Evolutionary conservation across 108 stramenopile species (phyloP).

Genomic region (Nannochloropsis salina): DNA sequence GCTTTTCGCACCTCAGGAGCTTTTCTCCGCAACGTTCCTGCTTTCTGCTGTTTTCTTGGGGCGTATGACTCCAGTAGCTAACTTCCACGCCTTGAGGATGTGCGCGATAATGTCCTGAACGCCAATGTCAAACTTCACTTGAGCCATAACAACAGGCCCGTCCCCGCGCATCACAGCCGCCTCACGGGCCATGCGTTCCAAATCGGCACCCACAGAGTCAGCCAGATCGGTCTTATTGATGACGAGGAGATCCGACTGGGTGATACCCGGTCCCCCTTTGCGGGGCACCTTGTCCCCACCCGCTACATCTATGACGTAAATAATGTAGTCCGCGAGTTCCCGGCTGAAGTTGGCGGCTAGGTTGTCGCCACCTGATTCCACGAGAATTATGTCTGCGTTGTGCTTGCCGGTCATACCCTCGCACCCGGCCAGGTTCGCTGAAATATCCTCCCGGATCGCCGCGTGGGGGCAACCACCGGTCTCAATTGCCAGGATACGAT

Average conservation of each 20-base stretch:
- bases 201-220: conserved; percentile 86
- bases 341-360: conserved; percentile 88
- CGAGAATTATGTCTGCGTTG: conserved; percentile 65
- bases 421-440: conserved; percentile 82
- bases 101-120: conserved; percentile 48
- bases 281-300: conserved; percentile 97
- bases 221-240: conserved; percentile 98
- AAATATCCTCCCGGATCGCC: conserved; percentile 88
- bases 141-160: conserved; percentile 86
- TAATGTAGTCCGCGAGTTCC: conserved; percentile 91
- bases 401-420: conserved; percentile 74
- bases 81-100: not conserved
- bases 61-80: not conserved
- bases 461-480: conserved; percentile 99
- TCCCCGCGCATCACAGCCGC: conserved; percentile 74
- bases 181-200: conserved; percentile 87
- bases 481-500: conserved; percentile 83
- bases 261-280: conserved; percentile 96
- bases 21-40: too few relatives aligned
- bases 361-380: conserved; percentile 96
- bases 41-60: not conserved
- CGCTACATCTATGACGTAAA: conserved; percentile 98
- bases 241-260: conserved; percentile 85
- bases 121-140: conserved; percentile 69
- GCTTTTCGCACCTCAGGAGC: too few relatives aligned